Percentiles rank a stretch among this genome's conserved stretches.
Evolutionary conservation across 2,329 filamentous ascomycete species (phyloP).

Genomic region (Dactylonectria macrodidyma): DNA sequence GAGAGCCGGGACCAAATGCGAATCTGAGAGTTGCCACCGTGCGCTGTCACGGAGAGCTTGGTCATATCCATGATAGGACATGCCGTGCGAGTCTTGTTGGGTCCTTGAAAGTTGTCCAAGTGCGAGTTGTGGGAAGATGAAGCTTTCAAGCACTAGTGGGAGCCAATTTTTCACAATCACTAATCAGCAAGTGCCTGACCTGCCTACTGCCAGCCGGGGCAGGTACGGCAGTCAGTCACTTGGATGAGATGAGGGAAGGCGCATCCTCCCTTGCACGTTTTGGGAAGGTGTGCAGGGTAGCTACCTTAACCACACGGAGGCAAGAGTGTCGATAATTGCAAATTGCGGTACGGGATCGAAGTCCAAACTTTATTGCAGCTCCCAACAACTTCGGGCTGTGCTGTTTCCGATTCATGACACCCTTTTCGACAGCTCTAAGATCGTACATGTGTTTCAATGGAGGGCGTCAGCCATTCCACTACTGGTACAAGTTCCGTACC

Average conservation of each 20-base stretch:
- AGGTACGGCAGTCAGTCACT: too few species aligned
- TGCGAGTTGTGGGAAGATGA: neutral
- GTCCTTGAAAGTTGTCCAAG: neutral
- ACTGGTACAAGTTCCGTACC: slow-evolving; percentile 7
- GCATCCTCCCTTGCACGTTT: slow-evolving; percentile 1
- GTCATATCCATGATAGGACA: neutral
- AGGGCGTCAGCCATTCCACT: slow-evolving; percentile 15
- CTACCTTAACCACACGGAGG: neutral
- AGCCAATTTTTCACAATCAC: neutral
- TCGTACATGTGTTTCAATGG: neutral
- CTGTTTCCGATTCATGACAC: too few species aligned
- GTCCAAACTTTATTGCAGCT: too few species aligned
- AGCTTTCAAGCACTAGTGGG: neutral
- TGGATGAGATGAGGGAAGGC: too few species aligned
- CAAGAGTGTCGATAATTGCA: neutral
- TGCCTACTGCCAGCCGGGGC: too few species aligned
- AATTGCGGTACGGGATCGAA: neutral
- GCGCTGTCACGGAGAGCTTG: slow-evolving; percentile 5
- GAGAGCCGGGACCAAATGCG: neutral
- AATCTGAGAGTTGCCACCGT: slow-evolving; percentile 2
- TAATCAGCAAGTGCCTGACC: neutral
- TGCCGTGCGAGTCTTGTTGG: too few species aligned
- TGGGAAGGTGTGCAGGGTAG: slow-evolving; percentile 9
- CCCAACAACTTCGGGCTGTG: too few species aligned
- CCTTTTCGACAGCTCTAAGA: neutral